Evolutionary conservation across 2,329 filamentous ascomycete species (phyloP).

Genomic region (Rosellinia necatrix): DNA sequence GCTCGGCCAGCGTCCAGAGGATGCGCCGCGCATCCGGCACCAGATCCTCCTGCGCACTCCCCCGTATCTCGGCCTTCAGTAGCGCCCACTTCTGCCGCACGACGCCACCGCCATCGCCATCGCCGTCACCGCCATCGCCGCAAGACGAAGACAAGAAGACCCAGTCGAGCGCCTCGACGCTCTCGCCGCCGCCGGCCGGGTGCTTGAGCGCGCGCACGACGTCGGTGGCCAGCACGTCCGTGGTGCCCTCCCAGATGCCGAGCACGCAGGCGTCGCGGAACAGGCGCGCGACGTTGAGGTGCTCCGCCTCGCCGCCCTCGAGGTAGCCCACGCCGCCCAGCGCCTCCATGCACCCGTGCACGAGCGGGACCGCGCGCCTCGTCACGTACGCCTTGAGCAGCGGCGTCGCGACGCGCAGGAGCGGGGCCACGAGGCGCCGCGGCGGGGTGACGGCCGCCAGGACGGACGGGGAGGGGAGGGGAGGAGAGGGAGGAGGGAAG

Average conservation of each 20-base stretch:
- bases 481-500: conserved; percentile 1
- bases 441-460: conserved; percentile 19
- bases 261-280: conserved; percentile 52
- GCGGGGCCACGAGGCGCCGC: conserved; percentile 12
- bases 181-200: conserved; percentile 43
- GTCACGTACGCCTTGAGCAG: conserved; percentile 57
- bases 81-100: conserved; percentile 46
- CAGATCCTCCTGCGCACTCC: conserved; percentile 45
- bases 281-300: conserved; percentile 59
- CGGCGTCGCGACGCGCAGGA: conserved; percentile 64
- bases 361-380: conserved; percentile 22
- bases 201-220: conserved; percentile 54
- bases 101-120: neutral
- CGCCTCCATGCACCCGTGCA: conserved; percentile 33
- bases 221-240: conserved; percentile 67
- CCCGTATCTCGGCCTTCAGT: conserved; percentile 45
- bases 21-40: conserved; percentile 52
- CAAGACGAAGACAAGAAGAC: too few relatives aligned
- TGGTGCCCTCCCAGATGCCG: conserved; percentile 43
- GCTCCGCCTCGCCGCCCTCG: conserved; percentile 55
- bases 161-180: conserved; percentile 49
- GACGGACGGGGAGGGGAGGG: neutral
- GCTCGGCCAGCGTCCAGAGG: conserved; percentile 50
- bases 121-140: conserved; percentile 36
- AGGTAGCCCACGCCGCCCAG: conserved; percentile 34